These are phyloP conservation scores for Dryas integrifolia DNA, from an alignment of 331 rosid species.

Conservation along the genomic window DNA sequence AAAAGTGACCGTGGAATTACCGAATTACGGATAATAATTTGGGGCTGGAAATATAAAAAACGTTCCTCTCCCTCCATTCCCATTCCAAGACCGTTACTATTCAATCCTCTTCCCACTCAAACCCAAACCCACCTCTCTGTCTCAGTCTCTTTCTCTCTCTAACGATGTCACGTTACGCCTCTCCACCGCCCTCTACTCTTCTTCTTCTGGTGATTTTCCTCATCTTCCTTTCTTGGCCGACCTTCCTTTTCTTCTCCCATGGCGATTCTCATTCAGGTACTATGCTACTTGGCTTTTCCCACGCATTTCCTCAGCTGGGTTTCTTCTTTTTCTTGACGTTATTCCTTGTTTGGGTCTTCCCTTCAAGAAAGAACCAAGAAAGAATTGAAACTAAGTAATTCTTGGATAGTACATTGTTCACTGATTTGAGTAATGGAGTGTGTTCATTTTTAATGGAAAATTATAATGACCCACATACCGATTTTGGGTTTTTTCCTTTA, in stretches of 20 bases:
- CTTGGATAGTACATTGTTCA: background rate
- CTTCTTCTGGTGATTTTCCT: conserved; percentile 32
- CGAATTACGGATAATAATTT: background rate
- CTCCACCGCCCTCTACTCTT: conserved; percentile 38
- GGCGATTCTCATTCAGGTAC: conserved; percentile 50
- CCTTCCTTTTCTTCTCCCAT: conserved; percentile 35
- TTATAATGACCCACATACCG: background rate
- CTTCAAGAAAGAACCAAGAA: background rate
- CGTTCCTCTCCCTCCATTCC: conserved; percentile 15
- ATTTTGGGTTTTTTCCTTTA: background rate
- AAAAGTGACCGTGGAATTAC: background rate
- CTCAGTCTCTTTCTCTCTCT: conserved; percentile 1
- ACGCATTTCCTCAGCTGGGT: background rate
- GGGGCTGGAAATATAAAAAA: conserved; percentile 10
- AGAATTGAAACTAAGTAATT: background rate
- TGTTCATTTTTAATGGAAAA: no score
- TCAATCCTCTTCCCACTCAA: background rate
- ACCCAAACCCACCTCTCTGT: background rate
- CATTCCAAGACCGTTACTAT: conserved; percentile 25
- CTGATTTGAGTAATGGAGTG: no score
- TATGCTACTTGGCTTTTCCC: background rate
- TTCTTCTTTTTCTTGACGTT: background rate
- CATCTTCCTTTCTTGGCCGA: conserved; percentile 26
- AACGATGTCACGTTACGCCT: conserved; percentile 35
- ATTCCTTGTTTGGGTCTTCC: conserved; percentile 2